These are phyloP conservation scores for Candida morakotiae DNA, from an alignment of 805 yeast species.

Conservation along the genomic window DNA sequence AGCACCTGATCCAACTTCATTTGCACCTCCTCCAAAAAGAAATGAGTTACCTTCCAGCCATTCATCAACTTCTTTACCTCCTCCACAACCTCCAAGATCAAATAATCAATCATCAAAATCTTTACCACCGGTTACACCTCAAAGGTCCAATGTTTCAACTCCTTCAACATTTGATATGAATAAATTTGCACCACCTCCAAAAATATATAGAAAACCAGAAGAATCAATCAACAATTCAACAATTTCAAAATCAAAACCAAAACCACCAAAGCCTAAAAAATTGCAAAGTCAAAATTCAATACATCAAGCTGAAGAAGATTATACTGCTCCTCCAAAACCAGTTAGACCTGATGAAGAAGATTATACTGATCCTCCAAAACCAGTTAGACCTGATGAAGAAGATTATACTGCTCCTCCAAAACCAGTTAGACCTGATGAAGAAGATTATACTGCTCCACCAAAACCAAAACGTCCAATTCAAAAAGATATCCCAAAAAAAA, in stretches of 20 bases:
- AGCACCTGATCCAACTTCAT: constrained; percentile 31
- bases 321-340: constrained; percentile 5
- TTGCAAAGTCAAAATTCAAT: not conserved
- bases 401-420: constrained; percentile 3
- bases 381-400: constrained; percentile 1
- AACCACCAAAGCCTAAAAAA: constrained; percentile 10
- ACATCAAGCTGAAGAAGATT: not conserved
- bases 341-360: constrained; percentile 5
- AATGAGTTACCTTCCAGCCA: no score
- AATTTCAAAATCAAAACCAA: not conserved
- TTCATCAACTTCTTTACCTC: no score
- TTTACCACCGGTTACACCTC: not conserved
- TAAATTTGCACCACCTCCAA: constrained; percentile 41
- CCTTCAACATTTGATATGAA: constrained; percentile 27
- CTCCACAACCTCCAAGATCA: constrained; percentile 14
- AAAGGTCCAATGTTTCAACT: constrained; percentile 26
- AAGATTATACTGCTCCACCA: constrained; percentile 4
- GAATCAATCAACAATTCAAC: not conserved
- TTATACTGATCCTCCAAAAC: constrained; percentile 4
- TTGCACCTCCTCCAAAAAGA: constrained; percentile 38
- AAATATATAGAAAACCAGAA: constrained; percentile 7
- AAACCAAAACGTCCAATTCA: not conserved
- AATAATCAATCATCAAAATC: constrained; percentile 3
- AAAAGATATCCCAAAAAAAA: constrained; percentile 12
- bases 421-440: constrained; percentile 4